Conservation (phyloP, 108 stramenopile genomes). For the Pseudonitzschia multiseries region DNA sequence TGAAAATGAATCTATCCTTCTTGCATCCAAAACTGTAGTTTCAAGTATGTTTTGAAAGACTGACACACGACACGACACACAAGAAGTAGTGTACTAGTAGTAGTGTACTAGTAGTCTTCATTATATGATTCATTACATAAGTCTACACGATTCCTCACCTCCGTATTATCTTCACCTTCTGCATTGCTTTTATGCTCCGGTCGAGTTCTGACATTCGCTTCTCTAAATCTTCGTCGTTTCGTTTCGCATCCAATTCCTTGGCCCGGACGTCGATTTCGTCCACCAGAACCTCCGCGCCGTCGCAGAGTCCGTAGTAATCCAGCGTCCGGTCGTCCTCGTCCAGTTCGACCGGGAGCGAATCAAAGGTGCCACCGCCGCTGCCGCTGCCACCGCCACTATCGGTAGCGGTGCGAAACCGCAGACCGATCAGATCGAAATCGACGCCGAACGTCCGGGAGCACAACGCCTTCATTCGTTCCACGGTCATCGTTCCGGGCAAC, state of each 20-base stretch:
- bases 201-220: not conserved
- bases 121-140: no score
- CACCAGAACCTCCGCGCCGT: conserved; percentile 85
- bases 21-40: no score
- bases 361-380: conserved; percentile 40
- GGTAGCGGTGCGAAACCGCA: conserved; percentile 66
- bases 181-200: not conserved
- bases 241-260: not conserved
- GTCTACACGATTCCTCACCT: no score
- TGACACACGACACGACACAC: no score
- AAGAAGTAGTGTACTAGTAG: no score
- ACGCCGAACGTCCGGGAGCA: conserved; percentile 69
- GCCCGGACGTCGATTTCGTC: conserved; percentile 64
- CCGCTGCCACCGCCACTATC: no score
- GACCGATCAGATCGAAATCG: conserved; percentile 71
- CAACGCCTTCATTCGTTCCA: conserved; percentile 80
- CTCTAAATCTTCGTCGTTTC: conserved; percentile 2
- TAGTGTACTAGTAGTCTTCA: no score
- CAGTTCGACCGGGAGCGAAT: conserved; percentile 64
- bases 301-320: conserved; percentile 82
- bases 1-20: no score
- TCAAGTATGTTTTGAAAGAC: no score
- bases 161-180: not conserved
- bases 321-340: conserved; percentile 73
- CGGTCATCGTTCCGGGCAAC: conserved; percentile 63